Evolutionary conservation across 1,139 yeast species (phyloP).

Genomic region (Yamadazyma songkhlaensis): DNA sequence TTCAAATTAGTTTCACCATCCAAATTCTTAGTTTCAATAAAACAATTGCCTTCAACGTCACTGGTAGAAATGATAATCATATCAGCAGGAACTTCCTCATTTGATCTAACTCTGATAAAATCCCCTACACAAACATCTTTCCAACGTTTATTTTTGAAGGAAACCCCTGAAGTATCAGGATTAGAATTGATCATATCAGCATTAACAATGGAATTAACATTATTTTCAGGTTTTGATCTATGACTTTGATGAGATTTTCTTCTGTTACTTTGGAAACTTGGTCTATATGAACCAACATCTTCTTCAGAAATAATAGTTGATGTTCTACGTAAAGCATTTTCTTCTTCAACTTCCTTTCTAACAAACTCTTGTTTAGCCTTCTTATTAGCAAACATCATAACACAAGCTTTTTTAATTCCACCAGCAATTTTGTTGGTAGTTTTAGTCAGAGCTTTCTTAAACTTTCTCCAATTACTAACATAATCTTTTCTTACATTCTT

Average conservation of each 20-base stretch:
- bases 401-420: constrained; percentile 21
- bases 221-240: constrained; percentile 9
- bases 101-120: constrained; percentile 74
- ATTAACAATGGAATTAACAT: constrained; percentile 29
- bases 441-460: constrained; percentile 48
- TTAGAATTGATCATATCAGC: constrained; percentile 21
- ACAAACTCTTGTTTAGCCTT: constrained; percentile 25
- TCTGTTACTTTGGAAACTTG: constrained; percentile 11
- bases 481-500: constrained; percentile 72
- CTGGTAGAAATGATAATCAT: constrained; percentile 75
- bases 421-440: constrained; percentile 15
- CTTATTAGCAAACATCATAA: constrained; percentile 30
- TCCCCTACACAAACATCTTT: constrained; percentile 90
- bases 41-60: constrained; percentile 88
- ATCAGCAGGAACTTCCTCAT: constrained; percentile 96
- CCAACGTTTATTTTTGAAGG: constrained; percentile 75
- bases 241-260: constrained; percentile 14
- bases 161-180: constrained; percentile 8
- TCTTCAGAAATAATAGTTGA: constrained; percentile 41
- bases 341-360: constrained; percentile 26
- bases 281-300: constrained; percentile 10
- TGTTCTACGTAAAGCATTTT: constrained; percentile 32
- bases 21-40: constrained; percentile 88
- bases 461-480: constrained; percentile 61
- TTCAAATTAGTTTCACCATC: constrained; percentile 97